Percentiles rank a stretch among this genome's conserved stretches.
phyloP scores from a whole-genome alignment of 179 eudicot species.

The Patellifolia procumbens region DNA sequence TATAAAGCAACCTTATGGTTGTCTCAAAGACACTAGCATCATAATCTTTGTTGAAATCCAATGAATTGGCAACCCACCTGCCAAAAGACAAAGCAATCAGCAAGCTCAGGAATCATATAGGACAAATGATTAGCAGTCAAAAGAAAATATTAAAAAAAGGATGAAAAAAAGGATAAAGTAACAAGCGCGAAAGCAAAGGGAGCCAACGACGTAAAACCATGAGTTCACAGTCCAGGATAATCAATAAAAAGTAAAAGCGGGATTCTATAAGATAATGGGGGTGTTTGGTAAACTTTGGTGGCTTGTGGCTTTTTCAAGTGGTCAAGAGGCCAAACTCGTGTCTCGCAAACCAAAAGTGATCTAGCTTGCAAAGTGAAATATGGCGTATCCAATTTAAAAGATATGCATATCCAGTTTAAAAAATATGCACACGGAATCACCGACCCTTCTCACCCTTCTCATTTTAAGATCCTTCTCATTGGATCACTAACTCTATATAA shows the following conservation, averaged over 20 bases:
- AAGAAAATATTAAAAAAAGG: background rate
- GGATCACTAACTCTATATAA: no score
- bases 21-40: slow-evolving; percentile 99
- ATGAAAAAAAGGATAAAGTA: background rate
- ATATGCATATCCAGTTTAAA: no score
- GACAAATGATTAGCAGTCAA: background rate
- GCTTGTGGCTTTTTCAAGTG: no score
- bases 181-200: background rate
- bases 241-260: background rate
- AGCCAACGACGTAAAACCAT: background rate
- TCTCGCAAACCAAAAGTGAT: no score
- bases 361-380: no score
- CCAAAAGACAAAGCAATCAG: slow-evolving; percentile 26
- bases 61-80: slow-evolving; percentile 94
- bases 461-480: no score
- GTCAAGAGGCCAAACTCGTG: no score
- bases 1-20: slow-evolving; percentile 98
- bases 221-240: background rate
- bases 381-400: no score
- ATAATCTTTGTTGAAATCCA: slow-evolving; percentile 98
- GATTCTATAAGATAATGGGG: no score
- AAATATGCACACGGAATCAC: no score
- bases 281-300: no score
- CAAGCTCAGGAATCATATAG: background rate
- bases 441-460: no score